phyloP scores from a whole-genome alignment of 371 early-diverging fungal genomes.

The Haplosporangium sp. region DNA sequence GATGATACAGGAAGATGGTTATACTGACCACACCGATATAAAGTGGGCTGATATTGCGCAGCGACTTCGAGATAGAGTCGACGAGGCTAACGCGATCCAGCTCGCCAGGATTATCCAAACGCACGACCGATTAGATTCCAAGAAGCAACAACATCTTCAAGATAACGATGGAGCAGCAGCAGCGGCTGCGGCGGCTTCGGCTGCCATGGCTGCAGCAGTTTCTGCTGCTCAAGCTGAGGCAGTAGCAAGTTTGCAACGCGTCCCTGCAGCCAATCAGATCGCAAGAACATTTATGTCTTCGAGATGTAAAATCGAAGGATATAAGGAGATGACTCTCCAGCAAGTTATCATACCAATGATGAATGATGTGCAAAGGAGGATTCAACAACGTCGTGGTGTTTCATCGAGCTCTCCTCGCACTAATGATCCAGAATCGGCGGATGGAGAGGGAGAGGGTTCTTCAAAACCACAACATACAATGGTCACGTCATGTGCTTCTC shows the following conservation, averaged over 20 bases:
- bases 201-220: constrained; percentile 54
- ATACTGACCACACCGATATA: constrained; percentile 51
- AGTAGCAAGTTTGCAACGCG: constrained; percentile 43
- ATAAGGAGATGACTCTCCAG: constrained; percentile 44
- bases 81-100: constrained; percentile 49
- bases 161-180: constrained; percentile 31
- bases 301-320: constrained; percentile 45
- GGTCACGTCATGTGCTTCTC: constrained; percentile 7
- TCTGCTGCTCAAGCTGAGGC: constrained; percentile 49
- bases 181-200: constrained; percentile 41
- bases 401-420: constrained; percentile 7
- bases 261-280: constrained; percentile 52
- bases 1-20: constrained; percentile 45
- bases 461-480: not conserved
- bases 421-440: constrained; percentile 1
- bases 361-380: constrained; percentile 48
- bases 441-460: constrained; percentile 3
- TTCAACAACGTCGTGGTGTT: constrained; percentile 34
- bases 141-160: constrained; percentile 40
- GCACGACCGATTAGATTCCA: constrained; percentile 40
- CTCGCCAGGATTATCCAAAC: constrained; percentile 45
- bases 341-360: constrained; percentile 51
- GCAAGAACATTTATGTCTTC: constrained; percentile 55
- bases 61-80: constrained; percentile 34
- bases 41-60: constrained; percentile 49